Base-by-base conservation (phyloP, 371 early-diverging fungal species). In the Basidiobolus meristosporus region DNA sequence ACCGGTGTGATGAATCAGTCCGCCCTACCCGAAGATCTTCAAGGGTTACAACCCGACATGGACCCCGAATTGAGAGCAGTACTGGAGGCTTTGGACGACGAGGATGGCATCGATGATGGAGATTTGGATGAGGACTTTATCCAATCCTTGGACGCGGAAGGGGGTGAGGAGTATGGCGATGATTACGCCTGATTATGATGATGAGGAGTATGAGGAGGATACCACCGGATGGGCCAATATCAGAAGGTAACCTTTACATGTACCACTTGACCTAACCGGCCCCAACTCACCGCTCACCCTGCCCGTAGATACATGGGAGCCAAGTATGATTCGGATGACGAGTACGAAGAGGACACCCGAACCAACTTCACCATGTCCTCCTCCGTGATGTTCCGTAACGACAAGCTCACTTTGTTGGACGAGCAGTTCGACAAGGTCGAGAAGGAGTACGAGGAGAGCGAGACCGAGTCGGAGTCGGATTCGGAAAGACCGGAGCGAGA, bases 31-130 rank as follows among this genome's bases (percentile, higher is more conserved):
- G 59, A 65, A 35, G 55, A 56, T 19, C 65, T 69, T 3, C 36
- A 41, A 10, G 82, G 82, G n/a, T 50, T 75, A 36, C 78, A 79
- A 43, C 81, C 80, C 2, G 71, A 71, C 36, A 78, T 82, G 79
- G 76, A 80, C 47, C 68, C 67, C 34, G 60, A 75, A 38, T 53
- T 91, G 41, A 76, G 90, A 43, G 88, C 90, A 60, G 77, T 74
- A 0, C 48, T 95, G 36, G 84, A 87, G 46, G 93, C 91, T 2
- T 58, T 95, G 45, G 87, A 88, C 16, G 90, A 91, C 50, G 90
- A 89, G 7, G 86, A 70, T 15, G 82, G 70, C 43, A 68, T 79
- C 15, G 82, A 82, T 19, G 70, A 76, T 11, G 26, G 26, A 5
- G 80, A 69, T 3, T 40, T 77, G 10, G 82, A 73, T 28, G 86